Base-by-base conservation (phyloP, 345 rosid species). In the Xanthoceras sorbifolium region DNA sequence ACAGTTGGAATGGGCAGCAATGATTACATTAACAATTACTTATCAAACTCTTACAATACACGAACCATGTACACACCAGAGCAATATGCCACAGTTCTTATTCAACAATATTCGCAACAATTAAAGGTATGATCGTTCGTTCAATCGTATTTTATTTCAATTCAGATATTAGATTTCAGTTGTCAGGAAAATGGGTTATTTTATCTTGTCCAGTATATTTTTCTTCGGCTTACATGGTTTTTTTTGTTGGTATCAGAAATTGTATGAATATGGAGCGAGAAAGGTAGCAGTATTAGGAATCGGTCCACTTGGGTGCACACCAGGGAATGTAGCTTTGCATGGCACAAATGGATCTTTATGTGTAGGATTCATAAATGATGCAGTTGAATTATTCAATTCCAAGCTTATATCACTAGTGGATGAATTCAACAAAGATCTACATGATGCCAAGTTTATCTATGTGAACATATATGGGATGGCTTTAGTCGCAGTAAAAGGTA, bases 21-120 rank as follows among this genome's bases (percentile, higher is more conserved):
- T 20, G 84, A 85, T n/a, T 83, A 79, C 81, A 59, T 83, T 32
- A 81, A 79, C 81, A 85, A 83, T 64, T 85, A 83, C 75, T 75
- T 83, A 67, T 8, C 83, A 0, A 20, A 67, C 3, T 34, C 54
- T n/a, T 83, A 83, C 67, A 17, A 14, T 0, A 73, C 84, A 6
- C 63, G 84, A 55, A 1, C 34, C 5, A 46, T 48, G 2, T 79
- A 78, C 67, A 81, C 25, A 2, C 78, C 72, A 0, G 78, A 73
- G 6, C 71, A 85, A 42, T 85, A 55, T 44, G 79, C 86, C 0
- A 36, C 64, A 0, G 66, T 81, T 31, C 81, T 85, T 3, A 36
- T 74, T 3, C 23, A 67, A 15, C 75, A 82, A 14, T 83, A 80
- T 36, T 32, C 80, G 3, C 64, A 71, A 0, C 86, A 85, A 59